Evolutionary conservation across 352 stramenopile genomes (phyloP).

Genomic region (Vaucheria bursata): DNA sequence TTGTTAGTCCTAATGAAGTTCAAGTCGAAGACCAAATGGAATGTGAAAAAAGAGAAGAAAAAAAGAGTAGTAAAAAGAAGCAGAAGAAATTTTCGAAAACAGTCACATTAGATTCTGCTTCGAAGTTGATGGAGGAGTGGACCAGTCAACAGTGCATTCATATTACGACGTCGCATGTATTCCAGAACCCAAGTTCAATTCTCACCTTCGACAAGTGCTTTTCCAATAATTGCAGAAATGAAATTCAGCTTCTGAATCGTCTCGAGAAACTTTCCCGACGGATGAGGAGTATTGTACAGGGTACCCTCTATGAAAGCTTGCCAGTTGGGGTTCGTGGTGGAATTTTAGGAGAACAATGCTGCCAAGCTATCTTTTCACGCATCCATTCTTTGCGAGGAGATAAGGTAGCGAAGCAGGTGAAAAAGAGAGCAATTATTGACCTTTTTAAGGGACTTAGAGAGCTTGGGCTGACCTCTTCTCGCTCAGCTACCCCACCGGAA

Average conservation of each 20-base stretch:
- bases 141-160: too few species aligned
- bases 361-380: constrained; percentile 85
- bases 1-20: too few species aligned
- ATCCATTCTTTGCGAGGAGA: constrained; percentile 68
- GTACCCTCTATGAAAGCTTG: constrained; percentile 9
- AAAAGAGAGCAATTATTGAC: constrained; percentile 92
- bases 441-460: constrained; percentile 75
- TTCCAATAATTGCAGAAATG: too few species aligned
- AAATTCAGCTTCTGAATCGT: too few species aligned
- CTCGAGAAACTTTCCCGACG: constrained; percentile 11
- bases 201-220: too few species aligned
- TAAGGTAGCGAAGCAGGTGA: constrained; percentile 62
- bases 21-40: background rate
- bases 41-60: background rate
- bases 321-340: constrained; percentile 58
- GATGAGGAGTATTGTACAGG: constrained; percentile 28
- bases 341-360: constrained; percentile 72
- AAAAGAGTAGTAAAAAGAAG: background rate
- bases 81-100: too few species aligned
- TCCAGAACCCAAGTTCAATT: too few species aligned
- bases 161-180: too few species aligned
- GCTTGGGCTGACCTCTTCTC: constrained; percentile 58
- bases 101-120: too few species aligned
- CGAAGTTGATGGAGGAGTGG: too few species aligned
- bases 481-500: constrained; percentile 16